A percentile compares a stretch with the other conserved stretches of the same genome.
Evolutionary conservation across 1,284 basidiomycete species (phyloP).

Genomic region (Singerocomus inundabilis): DNA sequence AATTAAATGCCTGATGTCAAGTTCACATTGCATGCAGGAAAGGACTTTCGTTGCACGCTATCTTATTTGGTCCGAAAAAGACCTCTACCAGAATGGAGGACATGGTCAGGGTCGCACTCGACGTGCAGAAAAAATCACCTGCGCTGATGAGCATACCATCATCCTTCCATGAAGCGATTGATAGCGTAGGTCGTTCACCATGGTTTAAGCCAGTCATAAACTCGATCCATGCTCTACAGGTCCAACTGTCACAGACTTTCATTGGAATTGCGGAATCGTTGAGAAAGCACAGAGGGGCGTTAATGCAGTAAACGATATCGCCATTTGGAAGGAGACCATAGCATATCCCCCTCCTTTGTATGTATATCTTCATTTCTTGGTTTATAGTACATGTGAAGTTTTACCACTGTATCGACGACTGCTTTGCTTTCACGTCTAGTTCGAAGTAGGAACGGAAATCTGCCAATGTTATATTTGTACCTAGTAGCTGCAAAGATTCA

Average conservation of each 20-base stretch:
- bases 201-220: no score
- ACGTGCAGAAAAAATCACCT: slow-evolving; percentile 42
- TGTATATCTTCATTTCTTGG: not conserved
- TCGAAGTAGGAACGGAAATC: not conserved
- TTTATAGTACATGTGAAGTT: not conserved
- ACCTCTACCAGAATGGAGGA: slow-evolving; percentile 36
- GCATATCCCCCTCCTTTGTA: not conserved
- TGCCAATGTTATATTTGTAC: no score
- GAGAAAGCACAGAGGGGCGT: slow-evolving; percentile 49
- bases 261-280: slow-evolving; percentile 57
- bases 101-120: slow-evolving; percentile 52
- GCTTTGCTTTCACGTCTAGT: not conserved
- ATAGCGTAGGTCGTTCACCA: slow-evolving; percentile 40
- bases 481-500: no score
- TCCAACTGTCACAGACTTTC: slow-evolving; percentile 56
- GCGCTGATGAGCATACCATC: slow-evolving; percentile 38
- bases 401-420: not conserved
- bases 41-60: slow-evolving; percentile 55
- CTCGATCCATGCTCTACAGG: slow-evolving; percentile 32
- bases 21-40: slow-evolving; percentile 36
- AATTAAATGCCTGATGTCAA: not conserved
- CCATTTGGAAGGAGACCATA: not conserved
- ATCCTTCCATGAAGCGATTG: slow-evolving; percentile 50
- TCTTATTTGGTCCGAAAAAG: slow-evolving; percentile 50
- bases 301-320: slow-evolving; percentile 32